A percentile compares a stretch with the other conserved stretches of the same genome.
Conservation (phyloP, 2,329 filamentous ascomycete species). For the Rhynchosporium graminicola region DNA sequence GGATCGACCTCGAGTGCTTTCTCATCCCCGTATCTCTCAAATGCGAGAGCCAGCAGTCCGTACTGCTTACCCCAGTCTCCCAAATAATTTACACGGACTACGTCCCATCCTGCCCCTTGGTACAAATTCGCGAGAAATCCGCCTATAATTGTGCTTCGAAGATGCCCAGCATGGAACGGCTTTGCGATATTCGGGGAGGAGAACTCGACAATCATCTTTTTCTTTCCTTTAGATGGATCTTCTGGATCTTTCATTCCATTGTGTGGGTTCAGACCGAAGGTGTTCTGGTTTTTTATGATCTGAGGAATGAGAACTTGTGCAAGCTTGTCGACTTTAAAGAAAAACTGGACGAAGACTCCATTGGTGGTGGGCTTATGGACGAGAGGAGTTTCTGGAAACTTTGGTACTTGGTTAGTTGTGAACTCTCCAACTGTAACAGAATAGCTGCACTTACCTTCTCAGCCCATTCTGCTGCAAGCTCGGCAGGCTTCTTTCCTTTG, state of each 20-base stretch:
- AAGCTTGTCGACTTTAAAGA: slow-evolving; percentile 71
- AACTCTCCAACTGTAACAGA: neutral
- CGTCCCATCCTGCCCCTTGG: slow-evolving; percentile 68
- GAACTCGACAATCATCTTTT: slow-evolving; percentile 72
- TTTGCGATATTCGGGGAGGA: slow-evolving; percentile 86
- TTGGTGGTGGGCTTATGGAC: slow-evolving; percentile 68
- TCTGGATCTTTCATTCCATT: slow-evolving; percentile 62
- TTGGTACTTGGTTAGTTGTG: slow-evolving; percentile 23
- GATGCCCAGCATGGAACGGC: slow-evolving; percentile 74
- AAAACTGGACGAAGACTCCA: slow-evolving; percentile 76
- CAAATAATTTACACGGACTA: slow-evolving; percentile 71
- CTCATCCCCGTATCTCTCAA: slow-evolving; percentile 73
- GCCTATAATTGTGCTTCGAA: slow-evolving; percentile 76
- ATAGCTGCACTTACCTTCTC: slow-evolving; percentile 50
- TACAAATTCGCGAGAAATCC: slow-evolving; percentile 72
- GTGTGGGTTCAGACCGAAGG: slow-evolving; percentile 65
- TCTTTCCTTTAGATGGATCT: slow-evolving; percentile 52
- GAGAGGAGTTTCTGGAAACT: slow-evolving; percentile 73
- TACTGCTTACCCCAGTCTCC: slow-evolving; percentile 80
- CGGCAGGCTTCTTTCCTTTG: slow-evolving; percentile 67
- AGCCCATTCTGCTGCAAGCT: slow-evolving; percentile 62
- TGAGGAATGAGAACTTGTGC: slow-evolving; percentile 66
- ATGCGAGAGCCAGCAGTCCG: slow-evolving; percentile 70
- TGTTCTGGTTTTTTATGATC: slow-evolving; percentile 60
- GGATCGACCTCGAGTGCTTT: slow-evolving; percentile 70